These are phyloP conservation scores for Penicillium brevicompactum DNA, from an alignment of 2,329 filamentous ascomycete species.

Conservation along the genomic window DNA sequence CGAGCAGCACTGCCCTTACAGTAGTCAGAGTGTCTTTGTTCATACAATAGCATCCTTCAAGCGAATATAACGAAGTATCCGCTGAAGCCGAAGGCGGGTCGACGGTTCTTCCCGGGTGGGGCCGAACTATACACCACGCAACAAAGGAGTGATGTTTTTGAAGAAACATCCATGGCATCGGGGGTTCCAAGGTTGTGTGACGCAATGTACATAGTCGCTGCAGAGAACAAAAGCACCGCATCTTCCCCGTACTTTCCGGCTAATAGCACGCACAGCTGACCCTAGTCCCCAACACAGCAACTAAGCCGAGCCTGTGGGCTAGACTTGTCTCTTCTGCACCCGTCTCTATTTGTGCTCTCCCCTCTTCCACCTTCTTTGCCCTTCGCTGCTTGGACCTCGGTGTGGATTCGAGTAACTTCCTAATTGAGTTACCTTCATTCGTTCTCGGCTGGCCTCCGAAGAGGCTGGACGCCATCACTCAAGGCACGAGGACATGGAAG, in stretches of 20 bases:
- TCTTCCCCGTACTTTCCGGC: background rate
- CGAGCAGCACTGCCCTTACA: background rate
- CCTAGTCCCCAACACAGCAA: background rate
- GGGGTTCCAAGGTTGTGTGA: background rate
- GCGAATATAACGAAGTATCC: conserved; percentile 1
- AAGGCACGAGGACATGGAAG: conserved; percentile 1
- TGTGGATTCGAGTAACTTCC: background rate
- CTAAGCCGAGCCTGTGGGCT: conserved; percentile 3
- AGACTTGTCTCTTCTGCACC: background rate
- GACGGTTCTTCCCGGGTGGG: conserved; percentile 11
- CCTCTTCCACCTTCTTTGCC: background rate
- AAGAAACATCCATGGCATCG: too few species aligned
- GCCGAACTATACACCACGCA: conserved; percentile 1
- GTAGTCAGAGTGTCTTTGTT: background rate
- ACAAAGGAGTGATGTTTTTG: background rate
- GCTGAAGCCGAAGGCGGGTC: conserved; percentile 3
- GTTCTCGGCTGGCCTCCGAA: background rate
- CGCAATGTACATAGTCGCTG: background rate
- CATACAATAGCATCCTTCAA: background rate
- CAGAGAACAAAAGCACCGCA: background rate
- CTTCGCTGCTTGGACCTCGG: background rate
- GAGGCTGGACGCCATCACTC: background rate
- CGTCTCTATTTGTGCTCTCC: background rate
- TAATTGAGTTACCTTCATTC: background rate
- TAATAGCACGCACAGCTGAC: background rate